Conservation (phyloP, 768 basidiomycete species). For the Filobasidium floriforme region DNA sequence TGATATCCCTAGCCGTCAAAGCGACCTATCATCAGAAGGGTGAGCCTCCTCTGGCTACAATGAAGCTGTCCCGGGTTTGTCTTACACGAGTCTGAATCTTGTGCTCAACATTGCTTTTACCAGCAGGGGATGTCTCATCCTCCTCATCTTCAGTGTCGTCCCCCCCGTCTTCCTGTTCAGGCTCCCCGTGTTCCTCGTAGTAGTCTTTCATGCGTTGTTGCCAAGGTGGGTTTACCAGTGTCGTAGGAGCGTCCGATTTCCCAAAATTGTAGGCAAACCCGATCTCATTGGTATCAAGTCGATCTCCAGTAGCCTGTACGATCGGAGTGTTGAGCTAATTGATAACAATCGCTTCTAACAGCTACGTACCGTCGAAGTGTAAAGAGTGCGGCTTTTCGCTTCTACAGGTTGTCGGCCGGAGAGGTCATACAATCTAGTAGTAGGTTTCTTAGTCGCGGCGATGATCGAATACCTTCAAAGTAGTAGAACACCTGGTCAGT, state of each 20-base stretch:
- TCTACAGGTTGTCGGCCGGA: constrained; percentile 70
- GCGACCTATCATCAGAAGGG: constrained; percentile 5
- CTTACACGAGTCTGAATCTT: constrained; percentile 31
- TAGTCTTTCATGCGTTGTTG: constrained; percentile 15
- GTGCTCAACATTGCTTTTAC: constrained; percentile 18
- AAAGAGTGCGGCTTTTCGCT: constrained; percentile 61
- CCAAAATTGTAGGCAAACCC: constrained; percentile 47
- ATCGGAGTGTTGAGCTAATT: background rate
- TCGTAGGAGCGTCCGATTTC: constrained; percentile 17
- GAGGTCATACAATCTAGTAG: constrained; percentile 75
- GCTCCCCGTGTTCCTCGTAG: constrained; percentile 38
- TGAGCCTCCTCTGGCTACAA: background rate
- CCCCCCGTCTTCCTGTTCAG: constrained; percentile 22
- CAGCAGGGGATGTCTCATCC: constrained; percentile 21
- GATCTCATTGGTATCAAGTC: constrained; percentile 43
- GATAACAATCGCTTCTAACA: constrained; percentile 25
- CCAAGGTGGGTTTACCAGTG: background rate
- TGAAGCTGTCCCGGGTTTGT: background rate
- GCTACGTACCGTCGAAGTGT: constrained; percentile 62
- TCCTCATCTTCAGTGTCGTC: constrained; percentile 43
- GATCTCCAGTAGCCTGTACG: constrained; percentile 40
- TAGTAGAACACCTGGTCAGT: background rate
- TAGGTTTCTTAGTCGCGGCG: constrained; percentile 76
- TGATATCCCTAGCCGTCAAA: constrained; percentile 74
- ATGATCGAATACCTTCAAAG: constrained; percentile 69